A percentile compares a stretch with the other conserved stretches of the same genome.
Conservation (phyloP, 352 stramenopile genomes). For the Phytopythium sindhum region DNA sequence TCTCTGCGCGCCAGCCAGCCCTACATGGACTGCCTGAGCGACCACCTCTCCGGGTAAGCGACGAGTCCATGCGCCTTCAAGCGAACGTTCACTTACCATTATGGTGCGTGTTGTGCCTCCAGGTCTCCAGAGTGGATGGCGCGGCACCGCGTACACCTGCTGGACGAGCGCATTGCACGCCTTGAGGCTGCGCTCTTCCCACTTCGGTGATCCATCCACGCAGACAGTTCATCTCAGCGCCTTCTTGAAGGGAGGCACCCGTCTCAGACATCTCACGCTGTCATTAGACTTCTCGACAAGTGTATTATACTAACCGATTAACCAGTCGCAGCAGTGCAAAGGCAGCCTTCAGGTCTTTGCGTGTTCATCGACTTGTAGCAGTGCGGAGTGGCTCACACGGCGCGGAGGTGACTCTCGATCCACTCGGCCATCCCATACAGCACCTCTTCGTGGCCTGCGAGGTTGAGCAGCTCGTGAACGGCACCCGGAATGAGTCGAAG, state of each 20-base stretch:
- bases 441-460: slow-evolving; percentile 27
- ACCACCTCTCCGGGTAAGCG: slow-evolving; percentile 39
- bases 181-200: slow-evolving; percentile 37
- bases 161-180: slow-evolving; percentile 42
- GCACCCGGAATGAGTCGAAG: slow-evolving; percentile 31
- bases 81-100: neutral
- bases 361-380: neutral
- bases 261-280: neutral
- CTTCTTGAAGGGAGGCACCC: neutral
- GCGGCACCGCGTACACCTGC: slow-evolving; percentile 27
- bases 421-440: slow-evolving; percentile 28
- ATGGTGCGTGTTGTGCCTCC: neutral
- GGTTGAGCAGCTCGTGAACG: slow-evolving; percentile 43
- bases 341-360: neutral
- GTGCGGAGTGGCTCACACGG: neutral
- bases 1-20: slow-evolving; percentile 44
- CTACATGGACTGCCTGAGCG: slow-evolving; percentile 54
- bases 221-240: too few relatives aligned
- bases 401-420: slow-evolving; percentile 24
- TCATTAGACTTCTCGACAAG: neutral
- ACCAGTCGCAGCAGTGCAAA: slow-evolving; percentile 3
- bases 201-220: neutral
- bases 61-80: neutral
- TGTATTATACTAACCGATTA: neutral
- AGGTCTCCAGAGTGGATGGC: slow-evolving; percentile 50